These are phyloP conservation scores for Saccharomycopsis microspora DNA, from an alignment of 805 yeast genomes.

Conservation along the genomic window DNA sequence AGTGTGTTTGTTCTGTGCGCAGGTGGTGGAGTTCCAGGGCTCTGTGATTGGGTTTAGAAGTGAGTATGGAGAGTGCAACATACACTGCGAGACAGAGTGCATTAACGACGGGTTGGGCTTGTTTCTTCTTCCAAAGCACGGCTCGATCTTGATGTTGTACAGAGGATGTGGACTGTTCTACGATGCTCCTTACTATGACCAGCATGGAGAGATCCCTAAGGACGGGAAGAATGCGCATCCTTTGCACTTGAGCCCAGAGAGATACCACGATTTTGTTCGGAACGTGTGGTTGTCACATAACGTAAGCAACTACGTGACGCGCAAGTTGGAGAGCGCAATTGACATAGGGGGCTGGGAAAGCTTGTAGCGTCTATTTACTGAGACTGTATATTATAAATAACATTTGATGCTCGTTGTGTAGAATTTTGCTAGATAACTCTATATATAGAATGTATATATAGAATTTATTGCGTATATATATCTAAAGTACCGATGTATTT, in stretches of 20 bases:
- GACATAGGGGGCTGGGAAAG: slow-evolving; percentile 98
- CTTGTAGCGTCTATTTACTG: slow-evolving; percentile 26
- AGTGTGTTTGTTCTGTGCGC: slow-evolving; percentile 75
- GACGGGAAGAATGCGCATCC: slow-evolving; percentile 60
- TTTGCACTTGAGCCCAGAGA: slow-evolving; percentile 44
- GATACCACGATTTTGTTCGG: slow-evolving; percentile 57
- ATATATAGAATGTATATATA: too few species aligned
- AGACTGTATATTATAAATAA: background rate
- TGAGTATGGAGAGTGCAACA: slow-evolving; percentile 71
- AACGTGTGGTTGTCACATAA: slow-evolving; percentile 73
- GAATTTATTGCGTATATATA: too few species aligned
- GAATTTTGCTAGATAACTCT: too few species aligned
- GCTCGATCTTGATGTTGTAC: slow-evolving; percentile 50
- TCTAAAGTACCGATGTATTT: too few species aligned
- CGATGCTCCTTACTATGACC: slow-evolving; percentile 75
- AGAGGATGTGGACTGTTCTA: slow-evolving; percentile 76
- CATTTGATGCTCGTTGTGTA: too few species aligned
- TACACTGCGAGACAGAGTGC: slow-evolving; percentile 56
- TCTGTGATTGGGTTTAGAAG: slow-evolving; percentile 37
- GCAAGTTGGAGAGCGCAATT: slow-evolving; percentile 65
- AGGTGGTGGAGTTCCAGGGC: slow-evolving; percentile 55
- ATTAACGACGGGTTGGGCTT: slow-evolving; percentile 51
- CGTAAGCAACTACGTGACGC: slow-evolving; percentile 61
- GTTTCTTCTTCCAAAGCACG: slow-evolving; percentile 59
- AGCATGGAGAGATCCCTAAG: slow-evolving; percentile 77